phyloP scores from a whole-genome alignment of 2,329 filamentous ascomycete species.

The Sphaerostilbella broomeana region DNA sequence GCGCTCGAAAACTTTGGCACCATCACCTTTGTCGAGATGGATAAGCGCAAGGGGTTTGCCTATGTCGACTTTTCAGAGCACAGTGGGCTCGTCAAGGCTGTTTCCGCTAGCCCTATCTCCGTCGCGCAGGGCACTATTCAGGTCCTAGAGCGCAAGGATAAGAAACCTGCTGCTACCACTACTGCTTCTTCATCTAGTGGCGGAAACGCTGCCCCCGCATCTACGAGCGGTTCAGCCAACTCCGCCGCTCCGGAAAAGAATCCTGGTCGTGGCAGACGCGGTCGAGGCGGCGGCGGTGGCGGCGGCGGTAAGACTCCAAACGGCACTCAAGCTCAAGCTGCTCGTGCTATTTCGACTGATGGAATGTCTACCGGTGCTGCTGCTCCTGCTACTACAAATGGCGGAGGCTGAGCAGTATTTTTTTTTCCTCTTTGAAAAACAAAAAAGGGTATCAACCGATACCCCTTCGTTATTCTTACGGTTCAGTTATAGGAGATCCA shows the following conservation, averaged over 20 bases:
- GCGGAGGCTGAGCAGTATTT: conserved; percentile 12
- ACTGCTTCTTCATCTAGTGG: conserved; percentile 13
- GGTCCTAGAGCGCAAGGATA: conserved; percentile 74
- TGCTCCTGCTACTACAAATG: conserved; percentile 10
- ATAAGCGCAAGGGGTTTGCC: conserved; percentile 89
- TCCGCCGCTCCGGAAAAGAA: conserved; percentile 22
- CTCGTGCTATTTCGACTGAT: too few species aligned
- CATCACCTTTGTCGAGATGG: conserved; percentile 78
- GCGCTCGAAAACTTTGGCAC: conserved; percentile 68
- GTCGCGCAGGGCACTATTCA: conserved; percentile 83
- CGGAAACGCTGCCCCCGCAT: conserved; percentile 16
- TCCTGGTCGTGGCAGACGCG: conserved; percentile 27
- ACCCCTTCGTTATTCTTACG: too few species aligned
- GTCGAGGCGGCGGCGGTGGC: conserved; percentile 25
- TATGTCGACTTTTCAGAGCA: conserved; percentile 82
- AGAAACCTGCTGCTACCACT: conserved; percentile 31
- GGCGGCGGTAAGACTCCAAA: conserved; percentile 14
- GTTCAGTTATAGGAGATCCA: too few species aligned
- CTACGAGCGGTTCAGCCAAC: conserved; percentile 11
- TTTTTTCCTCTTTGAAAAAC: too few species aligned
- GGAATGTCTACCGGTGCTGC: too few species aligned
- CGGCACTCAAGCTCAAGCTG: conserved; percentile 6
- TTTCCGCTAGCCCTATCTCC: conserved; percentile 71
- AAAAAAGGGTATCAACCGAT: too few species aligned
- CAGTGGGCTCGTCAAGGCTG: conserved; percentile 66